Evolutionary conservation across 1,284 basidiomycete genomes (phyloP), one percentile per base, ranked within the genome.

Genomic region (Phylloboletellus chloephorus): DNA sequence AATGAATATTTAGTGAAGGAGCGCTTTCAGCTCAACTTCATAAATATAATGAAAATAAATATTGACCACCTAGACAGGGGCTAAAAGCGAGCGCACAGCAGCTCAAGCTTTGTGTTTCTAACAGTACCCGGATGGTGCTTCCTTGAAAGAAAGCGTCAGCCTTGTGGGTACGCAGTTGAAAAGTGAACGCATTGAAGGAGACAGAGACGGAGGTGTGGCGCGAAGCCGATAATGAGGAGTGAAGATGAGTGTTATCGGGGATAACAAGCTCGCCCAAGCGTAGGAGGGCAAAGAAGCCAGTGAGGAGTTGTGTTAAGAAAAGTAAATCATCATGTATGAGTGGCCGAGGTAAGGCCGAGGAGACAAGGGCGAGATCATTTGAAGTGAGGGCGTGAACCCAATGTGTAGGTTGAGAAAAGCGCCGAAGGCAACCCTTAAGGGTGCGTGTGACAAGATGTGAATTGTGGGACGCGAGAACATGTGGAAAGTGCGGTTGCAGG

Each of bases 391-490:
- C n/a, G 4, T 37, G 12, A 11, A 13, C 12, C 11, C 11, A 23
- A 4, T 10, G 10, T 5, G 25, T 12, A 1, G 35, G 23, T 4
- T 7, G 11, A 2, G 35, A 37, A 11, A 37, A 37, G 16, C 23
- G 24, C 8, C 23, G 24, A 5, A 11, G 7, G 7, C n/a, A 31
- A 13, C 19, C 37, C 17, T 29, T 15, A 8, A 33, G 7, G 10
- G 39, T 41, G 12, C 23, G 23, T n/a, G 12, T 10, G 20, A 41
- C 39, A 71, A 73, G 2, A 55, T 48, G 7, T 52, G 41, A 4
- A 69, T 65, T 0, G 69, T 69, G 3, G 21, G n/a, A 0, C 65
- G 65, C 20, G 58, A 36, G 53, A 73, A 69, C 26, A 66, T 23
- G 13, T 1, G 37, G 7, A n/a, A 39, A 39, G 11, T 39, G 10